Evolutionary conservation across 805 yeast genomes (phyloP), one percentile per base, ranked within the genome.

Genomic region (Ogataea parapolymorpha): DNA sequence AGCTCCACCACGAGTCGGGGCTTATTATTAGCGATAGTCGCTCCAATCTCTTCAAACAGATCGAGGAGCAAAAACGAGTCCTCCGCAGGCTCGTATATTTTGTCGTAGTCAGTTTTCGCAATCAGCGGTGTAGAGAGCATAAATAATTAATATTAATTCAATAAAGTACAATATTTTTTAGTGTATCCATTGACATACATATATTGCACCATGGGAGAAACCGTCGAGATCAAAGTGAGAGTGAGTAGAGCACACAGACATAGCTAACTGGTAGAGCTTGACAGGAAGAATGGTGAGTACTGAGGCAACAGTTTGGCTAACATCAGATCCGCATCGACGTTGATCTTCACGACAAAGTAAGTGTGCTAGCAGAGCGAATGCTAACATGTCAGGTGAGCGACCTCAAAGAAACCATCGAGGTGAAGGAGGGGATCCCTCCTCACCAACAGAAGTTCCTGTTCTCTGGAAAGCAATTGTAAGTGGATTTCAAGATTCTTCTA

Each of bases 371-470:
- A 11, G 26, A 14, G 58, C 31, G 48, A 61, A 51, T 56, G 61
- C 56, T 55, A 55, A 60, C 67, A 2, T 62, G 58, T n/a, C 32
- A 59, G 63, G 64, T 61, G 35, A 54, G 58, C 30, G 77, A 83
- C 35, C 80, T 91, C 65, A 91, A 91, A 65, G 97, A 91, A 60
- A 77, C 84, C 59, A 79, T 91, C 68, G 98, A 93, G 62, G 96
- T 91, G 58, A 87, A 87, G 55, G 98, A 91, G 62, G 99, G 98
- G 2, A 91, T 91, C 41, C 96, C 98, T 2, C 97, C 98, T 9
- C 80, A 85, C 23, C 99, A 91, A 66, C 99, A 93, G 65, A 78
- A 96, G 52, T 78, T 91, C 50, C 82, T 91, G 55, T 88, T 77
- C 65, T 81, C 85, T 41, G 99, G 99, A 15, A 85, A 87, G 52